Evolutionary conservation across 2,329 filamentous ascomycete genomes (phyloP), one percentile per base, ranked within the genome.

Genomic region (Pezicula neosporulosa): DNA sequence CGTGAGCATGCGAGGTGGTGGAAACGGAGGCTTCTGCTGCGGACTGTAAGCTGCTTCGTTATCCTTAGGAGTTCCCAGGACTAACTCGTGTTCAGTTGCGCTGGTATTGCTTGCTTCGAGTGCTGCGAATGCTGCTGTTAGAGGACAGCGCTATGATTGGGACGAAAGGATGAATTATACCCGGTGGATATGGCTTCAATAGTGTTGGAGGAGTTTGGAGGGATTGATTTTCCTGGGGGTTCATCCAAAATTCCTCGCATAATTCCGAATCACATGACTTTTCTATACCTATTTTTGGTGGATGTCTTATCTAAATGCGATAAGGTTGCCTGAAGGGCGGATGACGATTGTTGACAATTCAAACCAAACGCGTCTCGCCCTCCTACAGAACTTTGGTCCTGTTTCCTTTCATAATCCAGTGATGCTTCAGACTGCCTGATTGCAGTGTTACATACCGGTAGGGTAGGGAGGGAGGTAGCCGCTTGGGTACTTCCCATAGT

Each of bases 1-100:
- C 21, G 52, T 59, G 6, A 53, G 49, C 48, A 60, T 64, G 55
- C 57, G 88, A 44, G 62, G 62, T 41, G 62, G 62, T 44, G 58
- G 50, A 4, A 55, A 51, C 35, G 59, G 47, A 39, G 60, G 49
- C 39, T 6, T 64, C 39, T 63, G 61, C 58, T 64, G 62, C 38
- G 62, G 62, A 27, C 24, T 61, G 62, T 64, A 60, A 58, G 60
- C 19, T 45, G 44, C 19, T 21, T 43, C 39, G 12, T 37, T 35
- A 39, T 12, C 7, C 28, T 24, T 16, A 24, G 15, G 16, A 28
- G 30, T 35, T 45, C 53, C 49, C 44, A 54, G 28, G 28, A 15
- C 21, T 16, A 16, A 21, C 18, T 21, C 19, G 33, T 28, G n/a
- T 28, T 6, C 44, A 63, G 61, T 19, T 64, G 62, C 41, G 62